Conservation (phyloP, 2,329 filamentous ascomycete species). For the Colletotrichum lini region DNA sequence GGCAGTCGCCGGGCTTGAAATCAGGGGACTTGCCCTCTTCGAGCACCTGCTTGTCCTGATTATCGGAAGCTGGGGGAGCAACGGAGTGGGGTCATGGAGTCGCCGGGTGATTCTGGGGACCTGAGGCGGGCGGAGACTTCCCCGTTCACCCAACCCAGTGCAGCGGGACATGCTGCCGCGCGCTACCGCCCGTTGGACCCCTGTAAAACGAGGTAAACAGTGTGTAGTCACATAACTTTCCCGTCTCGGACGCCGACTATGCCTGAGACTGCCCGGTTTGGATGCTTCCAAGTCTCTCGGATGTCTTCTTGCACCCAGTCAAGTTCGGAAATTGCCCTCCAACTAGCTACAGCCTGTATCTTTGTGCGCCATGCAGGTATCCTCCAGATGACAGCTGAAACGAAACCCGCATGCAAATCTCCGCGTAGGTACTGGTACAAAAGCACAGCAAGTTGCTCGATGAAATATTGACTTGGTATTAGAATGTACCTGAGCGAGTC, state of each 20-base stretch:
- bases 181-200: constrained; percentile 18
- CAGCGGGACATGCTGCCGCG: constrained; percentile 14
- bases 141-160: constrained; percentile 5
- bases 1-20: neutral
- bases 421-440: no score
- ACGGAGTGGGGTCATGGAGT: constrained; percentile 15
- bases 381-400: no score
- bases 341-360: neutral
- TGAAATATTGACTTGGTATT: constrained; percentile 9
- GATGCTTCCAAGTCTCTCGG: neutral
- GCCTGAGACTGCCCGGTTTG: neutral
- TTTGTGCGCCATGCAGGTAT: neutral
- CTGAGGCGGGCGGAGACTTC: neutral
- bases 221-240: neutral
- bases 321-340: neutral
- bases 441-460: neutral
- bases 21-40: neutral
- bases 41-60: constrained; percentile 1
- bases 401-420: no score
- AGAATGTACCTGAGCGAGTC: constrained; percentile 34
- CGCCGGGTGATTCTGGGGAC: constrained; percentile 6
- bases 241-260: neutral
- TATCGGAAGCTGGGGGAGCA: constrained; percentile 15
- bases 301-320: neutral
- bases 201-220: neutral